phyloP scores from a whole-genome alignment of 2,329 filamentous ascomycete genomes.

The Ascochyta koolunga region DNA sequence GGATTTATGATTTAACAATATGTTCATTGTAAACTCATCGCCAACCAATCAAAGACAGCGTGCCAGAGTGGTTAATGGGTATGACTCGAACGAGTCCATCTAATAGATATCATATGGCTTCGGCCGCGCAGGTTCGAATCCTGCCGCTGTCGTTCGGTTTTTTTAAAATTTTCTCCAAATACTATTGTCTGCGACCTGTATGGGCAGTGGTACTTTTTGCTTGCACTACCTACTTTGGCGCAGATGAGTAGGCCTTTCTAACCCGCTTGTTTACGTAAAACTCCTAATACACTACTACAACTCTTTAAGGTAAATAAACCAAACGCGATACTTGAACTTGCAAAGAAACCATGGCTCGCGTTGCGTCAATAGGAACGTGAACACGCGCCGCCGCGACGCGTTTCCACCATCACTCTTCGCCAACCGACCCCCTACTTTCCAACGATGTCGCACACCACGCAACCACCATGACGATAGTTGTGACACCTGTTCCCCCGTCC shows the following conservation, averaged over 20 bases:
- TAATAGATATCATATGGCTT: conserved; percentile 36
- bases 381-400: conserved; percentile 13
- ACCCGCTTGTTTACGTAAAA: too few species aligned
- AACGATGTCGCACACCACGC: background rate
- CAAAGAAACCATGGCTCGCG: background rate
- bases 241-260: too few species aligned
- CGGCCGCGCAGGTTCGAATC: conserved; percentile 34
- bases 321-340: too few species aligned
- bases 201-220: too few species aligned
- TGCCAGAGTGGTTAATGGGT: conserved; percentile 30
- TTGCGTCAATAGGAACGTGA: conserved; percentile 13
- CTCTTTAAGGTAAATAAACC: too few species aligned
- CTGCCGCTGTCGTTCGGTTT: conserved; percentile 19
- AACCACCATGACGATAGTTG: background rate
- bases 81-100: conserved; percentile 32
- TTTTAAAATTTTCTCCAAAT: too few species aligned
- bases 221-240: too few species aligned
- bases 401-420: background rate
- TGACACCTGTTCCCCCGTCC: background rate
- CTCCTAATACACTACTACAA: too few species aligned
- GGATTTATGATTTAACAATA: background rate
- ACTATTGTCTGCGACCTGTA: too few species aligned
- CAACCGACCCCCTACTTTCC: background rate
- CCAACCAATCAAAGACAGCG: conserved; percentile 14
- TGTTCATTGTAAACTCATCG: too few species aligned